Percentiles rank a stretch among this genome's conserved stretches.
Conservation (phyloP, 345 rosid genomes). For the Durio zibethinus region DNA sequence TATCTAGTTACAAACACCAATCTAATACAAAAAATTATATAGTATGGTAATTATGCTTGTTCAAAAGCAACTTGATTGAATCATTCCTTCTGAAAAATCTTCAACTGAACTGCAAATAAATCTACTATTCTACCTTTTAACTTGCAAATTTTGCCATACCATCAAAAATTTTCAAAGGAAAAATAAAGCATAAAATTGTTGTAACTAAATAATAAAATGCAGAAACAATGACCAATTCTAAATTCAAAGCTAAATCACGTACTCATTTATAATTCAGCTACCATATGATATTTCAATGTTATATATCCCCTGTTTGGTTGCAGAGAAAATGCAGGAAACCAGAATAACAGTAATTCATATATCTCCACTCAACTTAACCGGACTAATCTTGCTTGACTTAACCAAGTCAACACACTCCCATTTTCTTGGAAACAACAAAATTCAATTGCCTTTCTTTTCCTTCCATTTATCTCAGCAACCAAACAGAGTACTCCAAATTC, state of each 20-base stretch:
- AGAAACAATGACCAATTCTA: background rate
- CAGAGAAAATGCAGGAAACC: slow-evolving; percentile 2
- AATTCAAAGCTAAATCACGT: background rate
- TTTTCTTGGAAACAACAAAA: background rate
- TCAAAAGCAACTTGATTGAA: background rate
- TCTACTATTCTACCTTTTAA: background rate
- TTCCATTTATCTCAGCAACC: slow-evolving; percentile 11
- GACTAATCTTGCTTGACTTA: background rate
- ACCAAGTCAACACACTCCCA: background rate
- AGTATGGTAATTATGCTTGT: background rate
- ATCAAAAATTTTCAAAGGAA: background rate
- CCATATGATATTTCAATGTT: background rate
- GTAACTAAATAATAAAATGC: slow-evolving; percentile 3
- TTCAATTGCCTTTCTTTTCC: background rate
- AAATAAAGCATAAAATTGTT: background rate
- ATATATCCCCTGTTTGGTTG: background rate
- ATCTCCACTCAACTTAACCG: background rate
- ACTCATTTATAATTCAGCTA: background rate
- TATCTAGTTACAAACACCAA: background rate
- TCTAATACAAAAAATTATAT: background rate
- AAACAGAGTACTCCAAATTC: slow-evolving; percentile 10
- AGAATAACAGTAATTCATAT: background rate
- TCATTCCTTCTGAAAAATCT: background rate
- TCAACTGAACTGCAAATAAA: background rate
- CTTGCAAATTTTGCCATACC: background rate